Conservation (phyloP, 345 rosid genomes). For the Excoecaria cochinchinensis region DNA sequence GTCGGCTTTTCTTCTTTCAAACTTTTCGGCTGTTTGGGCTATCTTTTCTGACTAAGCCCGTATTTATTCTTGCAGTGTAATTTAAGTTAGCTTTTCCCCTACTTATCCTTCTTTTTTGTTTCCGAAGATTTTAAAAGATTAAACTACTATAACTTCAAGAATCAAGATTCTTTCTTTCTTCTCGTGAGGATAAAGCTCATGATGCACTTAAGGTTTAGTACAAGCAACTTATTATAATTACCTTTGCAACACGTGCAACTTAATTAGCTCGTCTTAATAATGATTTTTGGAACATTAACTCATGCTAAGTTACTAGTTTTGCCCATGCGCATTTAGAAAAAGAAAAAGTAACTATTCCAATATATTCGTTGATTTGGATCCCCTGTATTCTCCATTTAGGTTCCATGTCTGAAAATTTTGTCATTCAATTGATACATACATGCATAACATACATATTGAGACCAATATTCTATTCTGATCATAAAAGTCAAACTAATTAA, state of each 20-base stretch:
- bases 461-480: too few species aligned
- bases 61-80: constrained; percentile 5
- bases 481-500: too few species aligned
- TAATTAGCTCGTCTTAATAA: not conserved
- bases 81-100: not conserved
- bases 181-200: not conserved
- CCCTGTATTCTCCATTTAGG: too few species aligned
- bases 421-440: too few species aligned
- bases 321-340: too few species aligned
- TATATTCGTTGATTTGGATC: too few species aligned
- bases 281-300: too few species aligned
- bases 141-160: not conserved
- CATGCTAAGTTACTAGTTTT: too few species aligned
- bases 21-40: constrained; percentile 21
- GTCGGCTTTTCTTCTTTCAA: constrained; percentile 24
- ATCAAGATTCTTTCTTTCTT: not conserved
- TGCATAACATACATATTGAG: too few species aligned
- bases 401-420: too few species aligned
- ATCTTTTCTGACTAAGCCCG: not conserved
- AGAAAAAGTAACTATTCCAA: too few species aligned
- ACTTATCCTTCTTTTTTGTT: not conserved
- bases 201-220: too few species aligned
- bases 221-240: not conserved
- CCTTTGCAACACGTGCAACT: not conserved
- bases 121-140: not conserved